phyloP scores from a whole-genome alignment of 2,329 filamentous ascomycete genomes.

The Sporothrix curviconia region DNA sequence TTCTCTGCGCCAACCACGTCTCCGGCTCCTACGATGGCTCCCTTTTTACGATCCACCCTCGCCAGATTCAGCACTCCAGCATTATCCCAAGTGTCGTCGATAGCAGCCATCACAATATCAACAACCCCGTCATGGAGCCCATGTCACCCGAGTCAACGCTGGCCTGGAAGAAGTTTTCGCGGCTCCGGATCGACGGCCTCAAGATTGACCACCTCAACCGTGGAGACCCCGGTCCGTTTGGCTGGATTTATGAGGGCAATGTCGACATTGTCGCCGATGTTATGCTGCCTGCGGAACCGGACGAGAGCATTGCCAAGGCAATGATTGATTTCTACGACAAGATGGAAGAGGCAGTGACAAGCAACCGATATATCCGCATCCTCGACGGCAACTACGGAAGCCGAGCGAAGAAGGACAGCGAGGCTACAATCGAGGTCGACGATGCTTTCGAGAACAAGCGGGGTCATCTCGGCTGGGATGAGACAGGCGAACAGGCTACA shows the following conservation, averaged over 20 bases:
- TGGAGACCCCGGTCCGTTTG: conserved; percentile 87
- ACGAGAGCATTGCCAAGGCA: conserved; percentile 86
- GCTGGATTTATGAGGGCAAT: conserved; percentile 96
- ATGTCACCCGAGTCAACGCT: conserved; percentile 15
- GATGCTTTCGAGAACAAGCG: background rate
- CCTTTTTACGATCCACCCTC: conserved; percentile 91
- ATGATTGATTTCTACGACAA: conserved; percentile 97
- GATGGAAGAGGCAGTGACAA: conserved; percentile 83
- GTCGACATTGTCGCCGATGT: conserved; percentile 95
- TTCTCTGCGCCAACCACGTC: conserved; percentile 91
- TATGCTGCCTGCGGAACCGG: conserved; percentile 82
- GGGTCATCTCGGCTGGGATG: conserved; percentile 7
- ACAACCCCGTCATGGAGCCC: conserved; percentile 15
- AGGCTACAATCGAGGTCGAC: background rate
- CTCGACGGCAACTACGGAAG: conserved; percentile 38
- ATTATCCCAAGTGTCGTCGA: conserved; percentile 45
- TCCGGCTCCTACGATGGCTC: conserved; percentile 93
- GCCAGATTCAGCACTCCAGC: conserved; percentile 69
- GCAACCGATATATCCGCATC: conserved; percentile 60
- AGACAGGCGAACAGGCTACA: background rate
- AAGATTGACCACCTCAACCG: conserved; percentile 95
- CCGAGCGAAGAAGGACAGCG: background rate
- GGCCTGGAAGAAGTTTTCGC: conserved; percentile 92
- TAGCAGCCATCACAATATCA: conserved; percentile 55
- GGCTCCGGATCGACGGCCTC: conserved; percentile 84